These are phyloP conservation scores for Drechslerella dactyloides DNA, from an alignment of 2,329 filamentous ascomycete species.

Conservation along the genomic window DNA sequence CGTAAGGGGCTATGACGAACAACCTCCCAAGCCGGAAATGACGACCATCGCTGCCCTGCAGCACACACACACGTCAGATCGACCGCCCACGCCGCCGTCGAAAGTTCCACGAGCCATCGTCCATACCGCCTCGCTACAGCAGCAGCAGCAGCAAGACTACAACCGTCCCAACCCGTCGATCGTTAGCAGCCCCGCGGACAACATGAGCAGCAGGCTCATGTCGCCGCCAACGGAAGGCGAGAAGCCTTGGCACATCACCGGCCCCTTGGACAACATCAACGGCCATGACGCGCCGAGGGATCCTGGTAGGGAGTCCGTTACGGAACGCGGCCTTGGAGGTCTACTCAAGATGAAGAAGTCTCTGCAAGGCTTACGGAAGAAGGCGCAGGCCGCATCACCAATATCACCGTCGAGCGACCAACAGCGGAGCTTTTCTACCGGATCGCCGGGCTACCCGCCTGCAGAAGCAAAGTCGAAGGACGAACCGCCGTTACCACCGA, in stretches of 20 bases:
- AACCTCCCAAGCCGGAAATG: slow-evolving; percentile 15
- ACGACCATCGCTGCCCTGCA: neutral
- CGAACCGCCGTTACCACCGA: slow-evolving; percentile 40
- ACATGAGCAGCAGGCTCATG: slow-evolving; percentile 8
- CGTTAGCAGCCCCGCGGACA: slow-evolving; percentile 29
- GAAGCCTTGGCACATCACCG: slow-evolving; percentile 37
- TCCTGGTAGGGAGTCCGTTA: slow-evolving; percentile 25
- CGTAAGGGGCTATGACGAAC: slow-evolving; percentile 35
- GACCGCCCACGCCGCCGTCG: slow-evolving; percentile 43
- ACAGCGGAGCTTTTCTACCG: slow-evolving; percentile 41
- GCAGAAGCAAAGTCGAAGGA: slow-evolving; percentile 23
- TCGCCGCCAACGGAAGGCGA: slow-evolving; percentile 20
- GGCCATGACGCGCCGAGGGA: slow-evolving; percentile 17
- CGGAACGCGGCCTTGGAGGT: slow-evolving; percentile 41
- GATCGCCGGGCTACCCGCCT: slow-evolving; percentile 17
- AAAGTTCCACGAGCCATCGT: slow-evolving; percentile 26
- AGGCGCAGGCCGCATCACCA: slow-evolving; percentile 38
- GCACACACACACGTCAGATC: slow-evolving; percentile 18
- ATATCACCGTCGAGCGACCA: slow-evolving; percentile 40
- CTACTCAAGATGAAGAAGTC: slow-evolving; percentile 51
- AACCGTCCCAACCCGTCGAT: slow-evolving; percentile 31
- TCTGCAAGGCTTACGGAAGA: slow-evolving; percentile 43
- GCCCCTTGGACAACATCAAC: slow-evolving; percentile 15
- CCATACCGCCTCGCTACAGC: slow-evolving; percentile 12
- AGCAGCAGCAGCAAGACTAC: slow-evolving; percentile 31